These are phyloP conservation scores for Tylopilus vinaceipallidus DNA, from an alignment of 768 basidiomycete genomes.

Conservation along the genomic window DNA sequence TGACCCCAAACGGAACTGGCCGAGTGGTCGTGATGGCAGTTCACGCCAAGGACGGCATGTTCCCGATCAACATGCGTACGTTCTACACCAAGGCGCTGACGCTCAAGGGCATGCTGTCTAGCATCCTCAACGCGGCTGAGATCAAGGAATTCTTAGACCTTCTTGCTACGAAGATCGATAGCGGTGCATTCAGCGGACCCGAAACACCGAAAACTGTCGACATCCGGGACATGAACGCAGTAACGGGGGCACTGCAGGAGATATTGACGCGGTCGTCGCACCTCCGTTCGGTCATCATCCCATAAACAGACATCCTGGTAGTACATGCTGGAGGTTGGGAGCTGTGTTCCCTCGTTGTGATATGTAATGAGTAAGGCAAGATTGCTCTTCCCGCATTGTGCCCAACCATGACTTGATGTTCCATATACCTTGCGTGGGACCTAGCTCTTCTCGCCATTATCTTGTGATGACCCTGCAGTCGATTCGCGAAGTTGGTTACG, in stretches of 20 bases:
- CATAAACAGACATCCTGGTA: conserved; percentile 13
- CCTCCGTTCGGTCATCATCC: conserved; percentile 29
- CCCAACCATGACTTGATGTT: too few relatives aligned
- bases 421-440: too few relatives aligned
- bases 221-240: conserved; percentile 18
- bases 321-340: too few relatives aligned
- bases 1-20: conserved; percentile 32
- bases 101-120: conserved; percentile 32
- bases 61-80: conserved; percentile 30
- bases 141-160: conserved; percentile 30
- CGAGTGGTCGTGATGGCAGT: conserved; percentile 37
- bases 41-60: conserved; percentile 32
- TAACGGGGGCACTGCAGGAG: conserved; percentile 22
- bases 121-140: conserved; percentile 19
- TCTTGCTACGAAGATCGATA: conserved; percentile 31
- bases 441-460: neutral
- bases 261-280: conserved; percentile 28
- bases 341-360: too few relatives aligned
- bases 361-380: too few relatives aligned
- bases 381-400: too few relatives aligned
- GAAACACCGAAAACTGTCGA: conserved; percentile 22
- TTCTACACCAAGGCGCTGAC: conserved; percentile 33
- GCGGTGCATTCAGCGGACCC: conserved; percentile 28
- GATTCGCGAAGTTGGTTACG: neutral
- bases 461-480: neutral